Conservation (phyloP, 371 early-diverging fungal species). For the Mucor irregularis region DNA sequence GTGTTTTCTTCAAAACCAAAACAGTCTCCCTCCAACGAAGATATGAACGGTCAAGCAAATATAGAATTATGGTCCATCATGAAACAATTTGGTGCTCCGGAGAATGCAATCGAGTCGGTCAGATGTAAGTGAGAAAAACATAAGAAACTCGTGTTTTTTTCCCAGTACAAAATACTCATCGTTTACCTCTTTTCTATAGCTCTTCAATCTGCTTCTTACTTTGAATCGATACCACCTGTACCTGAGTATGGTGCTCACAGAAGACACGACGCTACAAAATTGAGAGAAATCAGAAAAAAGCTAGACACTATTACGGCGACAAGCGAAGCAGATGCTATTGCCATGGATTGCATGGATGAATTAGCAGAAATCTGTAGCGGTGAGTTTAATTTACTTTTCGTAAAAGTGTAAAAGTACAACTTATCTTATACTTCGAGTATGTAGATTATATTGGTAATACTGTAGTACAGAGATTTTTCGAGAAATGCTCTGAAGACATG, state of each 20-base stretch:
- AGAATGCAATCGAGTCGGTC: conserved; percentile 9
- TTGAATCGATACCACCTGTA: conserved; percentile 70
- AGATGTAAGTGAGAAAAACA: too few species aligned
- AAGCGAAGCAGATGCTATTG: conserved; percentile 66
- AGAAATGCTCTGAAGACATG: conserved; percentile 59
- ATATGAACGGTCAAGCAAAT: conserved; percentile 1
- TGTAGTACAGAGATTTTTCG: conserved; percentile 79
- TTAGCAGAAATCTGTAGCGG: conserved; percentile 88
- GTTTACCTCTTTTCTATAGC: too few species aligned
- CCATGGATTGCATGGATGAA: conserved; percentile 70
- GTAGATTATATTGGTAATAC: conserved; percentile 67
- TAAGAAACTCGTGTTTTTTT: too few species aligned
- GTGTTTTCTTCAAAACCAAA: conserved; percentile 21
- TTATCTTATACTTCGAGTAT: neutral
- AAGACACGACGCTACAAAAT: conserved; percentile 72
- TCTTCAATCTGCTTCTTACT: conserved; percentile 43
- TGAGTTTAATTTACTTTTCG: conserved; percentile 55
- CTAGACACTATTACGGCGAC: conserved; percentile 63
- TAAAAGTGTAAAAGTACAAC: neutral
- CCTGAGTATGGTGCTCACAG: conserved; percentile 69
- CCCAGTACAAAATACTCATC: too few species aligned
- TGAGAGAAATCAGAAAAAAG: conserved; percentile 85
- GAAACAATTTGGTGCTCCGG: conserved; percentile 30
- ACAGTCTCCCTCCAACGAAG: conserved; percentile 10
- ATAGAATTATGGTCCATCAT: conserved; percentile 26